These are phyloP conservation scores for Oemleria cerasiformis DNA, from an alignment of 306 rosid genomes.

Conservation along the genomic window DNA sequence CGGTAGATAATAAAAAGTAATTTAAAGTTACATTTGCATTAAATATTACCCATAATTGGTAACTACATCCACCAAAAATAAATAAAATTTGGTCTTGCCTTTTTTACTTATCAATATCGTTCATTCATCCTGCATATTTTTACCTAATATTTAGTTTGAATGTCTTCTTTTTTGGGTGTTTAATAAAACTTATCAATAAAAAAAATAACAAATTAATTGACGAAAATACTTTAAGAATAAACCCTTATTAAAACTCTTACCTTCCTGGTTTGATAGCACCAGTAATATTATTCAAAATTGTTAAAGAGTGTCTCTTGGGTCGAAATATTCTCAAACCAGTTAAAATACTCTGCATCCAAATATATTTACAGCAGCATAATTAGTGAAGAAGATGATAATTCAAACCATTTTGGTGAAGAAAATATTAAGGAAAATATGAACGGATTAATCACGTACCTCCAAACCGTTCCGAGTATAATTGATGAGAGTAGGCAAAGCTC, in stretches of 20 bases:
- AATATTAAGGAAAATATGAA: too few relatives aligned
- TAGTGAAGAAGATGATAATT: too few relatives aligned
- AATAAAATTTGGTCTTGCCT: not conserved
- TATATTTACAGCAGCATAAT: not conserved
- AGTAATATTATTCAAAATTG: conserved; percentile 50
- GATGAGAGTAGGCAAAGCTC: conserved; percentile 71
- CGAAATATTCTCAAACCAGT: conserved; percentile 41
- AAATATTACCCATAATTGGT: not conserved
- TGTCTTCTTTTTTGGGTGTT: too few relatives aligned
- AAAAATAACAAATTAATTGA: not conserved
- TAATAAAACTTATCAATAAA: not conserved
- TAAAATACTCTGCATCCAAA: conserved; percentile 44
- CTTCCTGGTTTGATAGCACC: conserved; percentile 80
- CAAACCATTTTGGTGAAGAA: too few relatives aligned
- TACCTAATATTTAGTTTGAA: too few relatives aligned
- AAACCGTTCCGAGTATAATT: conserved; percentile 38
- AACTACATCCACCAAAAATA: not conserved
- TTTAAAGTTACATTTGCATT: not conserved
- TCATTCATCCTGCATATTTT: too few relatives aligned
- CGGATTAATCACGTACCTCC: conserved; percentile 52
- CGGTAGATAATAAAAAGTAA: not conserved
- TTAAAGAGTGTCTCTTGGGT: conserved; percentile 49
- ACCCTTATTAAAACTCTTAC: conserved; percentile 19
- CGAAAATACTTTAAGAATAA: not conserved
- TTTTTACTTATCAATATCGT: not conserved